Base-by-base conservation (phyloP, 2,329 filamentous ascomycete genomes). In the Xylaria sp. region DNA sequence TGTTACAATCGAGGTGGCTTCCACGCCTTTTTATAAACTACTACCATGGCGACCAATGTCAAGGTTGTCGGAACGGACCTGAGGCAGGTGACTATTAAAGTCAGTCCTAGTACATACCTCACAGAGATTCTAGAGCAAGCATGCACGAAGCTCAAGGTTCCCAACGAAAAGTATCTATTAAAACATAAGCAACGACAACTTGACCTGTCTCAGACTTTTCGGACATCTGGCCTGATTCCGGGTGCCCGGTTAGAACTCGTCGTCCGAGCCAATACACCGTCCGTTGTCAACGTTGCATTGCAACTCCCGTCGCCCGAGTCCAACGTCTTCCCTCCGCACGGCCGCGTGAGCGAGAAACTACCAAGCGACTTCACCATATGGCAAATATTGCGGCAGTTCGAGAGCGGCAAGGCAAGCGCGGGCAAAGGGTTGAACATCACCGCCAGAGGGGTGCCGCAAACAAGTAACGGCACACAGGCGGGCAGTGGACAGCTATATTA, bases 181-280 rank as follows among this genome's bases (percentile, higher is more conserved):
- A 98, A 96, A 90, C 82, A 93, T 76, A 93, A 92, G 74, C 91
- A 94, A 76, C 97, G 94, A 73, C 83, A 87, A 33, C 81, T 99
- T 60, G 93, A 97, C 71, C 85, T 99, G 8, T 94, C 93, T 6
- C 84, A 92, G 58, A 90, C 91, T 41, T 92, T 93, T 74, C 89
- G 94, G 48, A 87, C 94, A 27, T 90, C 93, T 4, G 92, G 93
- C 51, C 88, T 99, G 5, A 83, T 85, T 11, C 86, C 91, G 37
- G 95, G 95, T 64, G 94, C 95, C 61, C 96, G 96, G 74, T 87
- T 99, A 60, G 93, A 98, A 73, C 90, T 99, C 51, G 90, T 97
- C 21, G 88, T 92, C 73, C 88, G 90, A 61, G 95, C 93, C 46
- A 91, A 91, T 59, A 95, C 93, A 0, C 90, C 93, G 0, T 89